phyloP scores from a whole-genome alignment of 1,284 basidiomycete genomes.

The Trametes versicolor region DNA sequence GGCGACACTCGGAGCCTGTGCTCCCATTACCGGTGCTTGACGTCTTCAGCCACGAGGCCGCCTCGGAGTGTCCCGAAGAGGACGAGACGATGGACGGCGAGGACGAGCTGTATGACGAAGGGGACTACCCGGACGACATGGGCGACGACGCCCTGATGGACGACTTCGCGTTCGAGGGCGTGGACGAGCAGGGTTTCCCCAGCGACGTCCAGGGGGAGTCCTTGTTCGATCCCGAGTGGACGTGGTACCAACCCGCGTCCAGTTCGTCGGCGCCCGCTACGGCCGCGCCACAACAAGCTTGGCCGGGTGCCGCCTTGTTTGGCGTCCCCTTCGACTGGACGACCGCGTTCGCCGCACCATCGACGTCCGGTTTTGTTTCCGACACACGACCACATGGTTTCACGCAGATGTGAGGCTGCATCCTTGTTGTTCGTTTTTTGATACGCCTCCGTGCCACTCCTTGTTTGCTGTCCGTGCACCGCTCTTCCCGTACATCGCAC shows the following conservation, averaged over 20 bases:
- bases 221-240: conserved; percentile 22
- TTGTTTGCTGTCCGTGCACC: conserved; percentile 7
- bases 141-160: conserved; percentile 18
- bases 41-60: conserved; percentile 29
- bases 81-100: conserved; percentile 23
- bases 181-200: conserved; percentile 14
- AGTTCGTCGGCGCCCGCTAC: background rate
- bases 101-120: conserved; percentile 16
- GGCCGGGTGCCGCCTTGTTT: conserved; percentile 10
- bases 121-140: conserved; percentile 8
- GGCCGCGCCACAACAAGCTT: background rate
- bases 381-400: background rate
- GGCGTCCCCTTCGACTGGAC: conserved; percentile 14
- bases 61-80: conserved; percentile 22
- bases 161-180: conserved; percentile 11
- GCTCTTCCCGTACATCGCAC: conserved; percentile 11
- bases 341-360: conserved; percentile 4
- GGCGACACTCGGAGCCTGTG: conserved; percentile 31
- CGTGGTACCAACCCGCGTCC: conserved; percentile 20
- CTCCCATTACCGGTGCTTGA: conserved; percentile 31
- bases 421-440: conserved; percentile 2
- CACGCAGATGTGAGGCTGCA: conserved; percentile 11
- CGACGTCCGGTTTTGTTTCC: background rate
- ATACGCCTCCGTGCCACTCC: conserved; percentile 5
- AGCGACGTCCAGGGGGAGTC: conserved; percentile 8